Percentiles rank a stretch among this genome's conserved stretches.
Conservation (phyloP, 2,329 filamentous ascomycete species). For the Colletotrichum euphorbiae region DNA sequence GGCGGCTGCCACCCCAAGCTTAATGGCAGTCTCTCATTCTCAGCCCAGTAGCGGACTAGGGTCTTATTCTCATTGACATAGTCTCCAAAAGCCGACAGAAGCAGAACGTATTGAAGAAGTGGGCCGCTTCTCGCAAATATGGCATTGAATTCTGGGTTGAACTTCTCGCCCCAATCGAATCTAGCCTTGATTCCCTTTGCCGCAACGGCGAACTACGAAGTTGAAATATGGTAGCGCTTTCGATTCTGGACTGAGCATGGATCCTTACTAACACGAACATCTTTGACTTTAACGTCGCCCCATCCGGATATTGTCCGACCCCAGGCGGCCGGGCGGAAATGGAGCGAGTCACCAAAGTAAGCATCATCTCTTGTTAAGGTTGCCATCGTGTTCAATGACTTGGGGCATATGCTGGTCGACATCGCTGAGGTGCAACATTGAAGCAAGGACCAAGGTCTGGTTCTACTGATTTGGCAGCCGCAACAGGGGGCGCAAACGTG, state of each 20-base stretch:
- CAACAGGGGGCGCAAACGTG: too few relatives aligned
- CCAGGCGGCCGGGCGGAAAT: conserved; percentile 46
- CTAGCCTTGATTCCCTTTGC: conserved; percentile 44
- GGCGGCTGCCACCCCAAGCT: conserved; percentile 9
- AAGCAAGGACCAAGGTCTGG: not conserved
- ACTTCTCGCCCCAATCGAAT: conserved; percentile 40
- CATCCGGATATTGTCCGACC: conserved; percentile 32
- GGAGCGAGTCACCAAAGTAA: conserved; percentile 46
- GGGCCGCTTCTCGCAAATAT: conserved; percentile 25
- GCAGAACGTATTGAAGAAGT: conserved; percentile 9
- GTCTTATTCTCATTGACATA: conserved; percentile 8
- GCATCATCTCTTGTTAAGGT: conserved; percentile 45
- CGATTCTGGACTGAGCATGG: too few relatives aligned
- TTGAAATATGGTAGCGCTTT: not conserved
- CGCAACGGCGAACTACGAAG: conserved; percentile 40
- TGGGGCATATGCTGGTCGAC: conserved; percentile 42
- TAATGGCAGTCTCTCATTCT: conserved; percentile 17
- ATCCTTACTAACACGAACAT: not conserved
- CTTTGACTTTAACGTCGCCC: conserved; percentile 15
- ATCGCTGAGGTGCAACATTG: conserved; percentile 46
- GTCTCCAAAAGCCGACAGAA: conserved; percentile 15
- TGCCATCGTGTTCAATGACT: conserved; percentile 50
- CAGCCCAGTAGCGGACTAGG: conserved; percentile 15
- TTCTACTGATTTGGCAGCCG: too few relatives aligned
- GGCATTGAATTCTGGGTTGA: conserved; percentile 43